Conservation (phyloP, 371 early-diverging fungal species). For the Apophysomyces ossiformis region DNA sequence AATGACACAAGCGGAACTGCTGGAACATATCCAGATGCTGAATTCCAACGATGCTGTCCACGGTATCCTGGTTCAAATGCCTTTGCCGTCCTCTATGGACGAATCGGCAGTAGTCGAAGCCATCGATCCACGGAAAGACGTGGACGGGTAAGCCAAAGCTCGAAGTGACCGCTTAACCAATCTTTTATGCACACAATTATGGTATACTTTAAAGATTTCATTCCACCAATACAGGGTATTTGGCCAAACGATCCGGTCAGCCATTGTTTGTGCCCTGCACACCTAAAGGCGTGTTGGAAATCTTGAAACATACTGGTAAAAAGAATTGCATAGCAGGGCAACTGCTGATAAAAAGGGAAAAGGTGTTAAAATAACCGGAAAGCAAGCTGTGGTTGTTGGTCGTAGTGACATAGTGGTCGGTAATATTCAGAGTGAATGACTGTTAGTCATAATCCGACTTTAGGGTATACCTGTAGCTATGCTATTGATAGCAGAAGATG, state of each 20-base stretch:
- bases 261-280: constrained; percentile 89
- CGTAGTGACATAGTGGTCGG: constrained; percentile 82
- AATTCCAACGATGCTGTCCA: constrained; percentile 77
- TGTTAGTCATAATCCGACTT: not conserved
- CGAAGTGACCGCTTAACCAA: too few species aligned
- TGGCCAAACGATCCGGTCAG: constrained; percentile 72
- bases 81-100: constrained; percentile 76
- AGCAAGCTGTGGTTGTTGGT: constrained; percentile 90
- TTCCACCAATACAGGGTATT: constrained; percentile 81
- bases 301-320: constrained; percentile 59
- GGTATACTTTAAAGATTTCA: constrained; percentile 60
- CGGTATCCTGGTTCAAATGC: constrained; percentile 90
- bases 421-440: not conserved
- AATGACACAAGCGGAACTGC: constrained; percentile 42
- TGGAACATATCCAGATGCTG: constrained; percentile 54
- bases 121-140: constrained; percentile 81
- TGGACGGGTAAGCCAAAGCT: constrained; percentile 73
- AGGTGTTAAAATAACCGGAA: constrained; percentile 68
- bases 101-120: constrained; percentile 76
- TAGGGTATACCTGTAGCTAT: constrained; percentile 81
- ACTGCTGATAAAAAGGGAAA: not conserved
- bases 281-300: constrained; percentile 82
- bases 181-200: too few species aligned
- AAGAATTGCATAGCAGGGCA: not conserved
- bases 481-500: constrained; percentile 73